Percentiles rank a stretch among this genome's conserved stretches.
These are phyloP conservation scores for Zygotorulaspora sp. DNA, from an alignment of 805 yeast species.

Conservation along the genomic window DNA sequence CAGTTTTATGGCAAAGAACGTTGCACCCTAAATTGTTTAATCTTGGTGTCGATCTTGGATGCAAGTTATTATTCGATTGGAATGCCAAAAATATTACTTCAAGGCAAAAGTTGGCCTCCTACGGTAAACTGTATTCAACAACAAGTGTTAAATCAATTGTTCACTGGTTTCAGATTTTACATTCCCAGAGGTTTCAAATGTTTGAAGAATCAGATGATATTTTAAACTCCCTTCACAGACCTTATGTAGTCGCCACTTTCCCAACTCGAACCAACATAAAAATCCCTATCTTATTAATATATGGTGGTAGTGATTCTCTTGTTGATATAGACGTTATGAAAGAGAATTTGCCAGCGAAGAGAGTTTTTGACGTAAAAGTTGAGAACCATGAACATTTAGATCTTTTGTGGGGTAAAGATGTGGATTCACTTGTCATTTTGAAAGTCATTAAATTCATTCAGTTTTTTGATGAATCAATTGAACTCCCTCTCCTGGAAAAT, in stretches of 20 bases:
- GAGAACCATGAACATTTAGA: constrained; percentile 84
- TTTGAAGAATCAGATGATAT: constrained; percentile 59
- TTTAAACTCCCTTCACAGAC: constrained; percentile 36
- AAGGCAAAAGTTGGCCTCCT: constrained; percentile 72
- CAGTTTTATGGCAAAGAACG: constrained; percentile 67
- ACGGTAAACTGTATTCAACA: constrained; percentile 83
- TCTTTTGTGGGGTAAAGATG: constrained; percentile 79
- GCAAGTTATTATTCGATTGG: constrained; percentile 76
- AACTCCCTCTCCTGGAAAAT: constrained; percentile 4
- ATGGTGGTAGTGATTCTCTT: constrained; percentile 76
- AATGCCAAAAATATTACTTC: constrained; percentile 61
- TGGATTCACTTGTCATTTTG: constrained; percentile 43
- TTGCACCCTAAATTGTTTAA: constrained; percentile 32
- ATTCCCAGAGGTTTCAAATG: constrained; percentile 78
- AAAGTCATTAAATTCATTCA: constrained; percentile 39
- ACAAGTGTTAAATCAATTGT: constrained; percentile 89
- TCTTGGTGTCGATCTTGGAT: constrained; percentile 62
- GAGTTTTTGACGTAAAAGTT: constrained; percentile 52
- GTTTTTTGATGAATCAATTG: constrained; percentile 24
- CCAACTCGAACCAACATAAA: constrained; percentile 63
- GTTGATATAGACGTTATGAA: constrained; percentile 81
- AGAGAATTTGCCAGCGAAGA: constrained; percentile 54
- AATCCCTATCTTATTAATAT: constrained; percentile 71
- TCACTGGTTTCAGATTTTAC: constrained; percentile 93
- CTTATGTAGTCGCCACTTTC: constrained; percentile 36